Conservation (phyloP, 306 rosid species). For the Cucurbita ficifolia region DNA sequence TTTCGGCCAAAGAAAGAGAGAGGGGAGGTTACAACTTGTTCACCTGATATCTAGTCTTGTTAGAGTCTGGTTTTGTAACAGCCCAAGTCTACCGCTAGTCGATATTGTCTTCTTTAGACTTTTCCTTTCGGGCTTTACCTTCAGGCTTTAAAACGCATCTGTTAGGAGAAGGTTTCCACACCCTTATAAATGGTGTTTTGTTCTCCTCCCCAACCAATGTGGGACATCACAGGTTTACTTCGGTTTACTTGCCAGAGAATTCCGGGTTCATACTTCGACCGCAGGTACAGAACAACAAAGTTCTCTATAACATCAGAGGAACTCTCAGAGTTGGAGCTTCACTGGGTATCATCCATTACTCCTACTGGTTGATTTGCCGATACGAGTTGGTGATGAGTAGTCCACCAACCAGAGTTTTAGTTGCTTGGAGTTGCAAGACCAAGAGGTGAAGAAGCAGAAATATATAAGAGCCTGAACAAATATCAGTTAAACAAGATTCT, state of each 20-base stretch:
- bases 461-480: not conserved
- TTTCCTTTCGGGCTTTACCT: no score
- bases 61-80: no score
- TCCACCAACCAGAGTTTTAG: constrained; percentile 62
- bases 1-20: constrained; percentile 42
- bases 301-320: constrained; percentile 48
- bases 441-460: constrained; percentile 23
- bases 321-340: constrained; percentile 51
- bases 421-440: constrained; percentile 55
- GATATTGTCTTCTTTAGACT: no score
- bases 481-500: not conserved
- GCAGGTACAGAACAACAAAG: constrained; percentile 46
- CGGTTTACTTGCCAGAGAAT: no score
- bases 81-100: no score
- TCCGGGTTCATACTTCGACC: constrained; percentile 25
- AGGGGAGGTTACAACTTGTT: constrained; percentile 48
- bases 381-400: constrained; percentile 78
- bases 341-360: constrained; percentile 41
- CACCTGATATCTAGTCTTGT: constrained; percentile 59
- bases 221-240: no score
- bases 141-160: no score
- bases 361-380: constrained; percentile 48
- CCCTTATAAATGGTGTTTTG: no score
- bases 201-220: no score
- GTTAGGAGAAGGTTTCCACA: no score